Evolutionary conservation across 2,329 filamentous ascomycete species (phyloP).

Genomic region (Alternaria alternata): DNA sequence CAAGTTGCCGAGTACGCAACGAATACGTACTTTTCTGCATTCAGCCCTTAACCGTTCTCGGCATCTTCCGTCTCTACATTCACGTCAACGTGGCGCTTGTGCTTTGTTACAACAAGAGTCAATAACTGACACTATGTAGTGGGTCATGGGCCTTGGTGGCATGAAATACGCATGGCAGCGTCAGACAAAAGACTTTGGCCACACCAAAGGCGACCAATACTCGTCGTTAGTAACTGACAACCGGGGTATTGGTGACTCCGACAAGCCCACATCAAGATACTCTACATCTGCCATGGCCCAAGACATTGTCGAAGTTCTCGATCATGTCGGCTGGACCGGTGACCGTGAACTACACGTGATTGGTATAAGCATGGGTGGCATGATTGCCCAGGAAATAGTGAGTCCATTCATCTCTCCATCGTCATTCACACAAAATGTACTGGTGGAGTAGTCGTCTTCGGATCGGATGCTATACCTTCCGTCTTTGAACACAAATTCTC

Average conservation of each 20-base stretch:
- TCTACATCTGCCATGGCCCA: constrained; percentile 85
- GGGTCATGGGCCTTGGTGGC: constrained; percentile 82
- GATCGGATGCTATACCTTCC: constrained; percentile 40
- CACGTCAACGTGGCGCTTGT: background rate
- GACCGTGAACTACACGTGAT: constrained; percentile 70
- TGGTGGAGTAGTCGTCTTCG: background rate
- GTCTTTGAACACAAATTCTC: constrained; percentile 20
- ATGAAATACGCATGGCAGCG: constrained; percentile 77
- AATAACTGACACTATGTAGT: constrained; percentile 57
- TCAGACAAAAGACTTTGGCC: constrained; percentile 83
- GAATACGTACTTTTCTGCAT: constrained; percentile 9
- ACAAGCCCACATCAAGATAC: constrained; percentile 79
- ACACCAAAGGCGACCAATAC: constrained; percentile 71
- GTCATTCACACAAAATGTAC: background rate
- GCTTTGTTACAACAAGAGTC: background rate
- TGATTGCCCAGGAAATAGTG: constrained; percentile 87
- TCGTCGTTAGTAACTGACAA: constrained; percentile 83
- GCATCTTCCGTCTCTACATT: background rate
- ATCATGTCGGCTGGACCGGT: constrained; percentile 73
- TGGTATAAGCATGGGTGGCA: constrained; percentile 86
- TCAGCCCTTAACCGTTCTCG: constrained; percentile 3
- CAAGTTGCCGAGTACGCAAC: constrained; percentile 30
- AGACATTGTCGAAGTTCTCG: constrained; percentile 74
- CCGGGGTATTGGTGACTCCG: constrained; percentile 81
- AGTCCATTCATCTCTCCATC: constrained; percentile 25